Evolutionary conservation across 495 filamentous ascomycete genomes (phyloP), one percentile per base, ranked within the genome.

Genomic region (Penicillium subrubescens): DNA sequence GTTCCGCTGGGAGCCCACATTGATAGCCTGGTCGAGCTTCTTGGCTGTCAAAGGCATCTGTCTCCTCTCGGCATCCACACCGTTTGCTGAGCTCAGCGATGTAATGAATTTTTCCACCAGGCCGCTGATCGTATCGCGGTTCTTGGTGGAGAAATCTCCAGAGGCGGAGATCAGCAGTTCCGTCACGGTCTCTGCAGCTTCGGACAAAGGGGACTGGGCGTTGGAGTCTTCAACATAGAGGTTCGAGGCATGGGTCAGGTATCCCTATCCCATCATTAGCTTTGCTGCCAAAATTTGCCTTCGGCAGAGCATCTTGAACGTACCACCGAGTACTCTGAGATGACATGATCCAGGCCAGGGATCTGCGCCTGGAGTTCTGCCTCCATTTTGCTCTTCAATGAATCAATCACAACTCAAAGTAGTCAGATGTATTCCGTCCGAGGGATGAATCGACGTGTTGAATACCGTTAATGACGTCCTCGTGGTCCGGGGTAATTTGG

Each of bases 71-170:
- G 88, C 83, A 77, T 92, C 88, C 44, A 80, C 73, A n/a, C 88
- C 90, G 82, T 92, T 88, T 56, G 84, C 83, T 12, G 88, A 87
- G 70, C 87, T 89, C 57, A 98, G 86, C 62, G 87, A 89, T 58
- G 90, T 85, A 46, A 96, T 91, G 84, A 96, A 96, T 73, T 91
- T 96, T 64, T 91, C 87, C n/a, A 99, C 92, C 19, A 98, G 82
- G 57, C 88, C 88, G 23, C 86, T 88, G 73, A 99, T 90, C 63
- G 89, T 87, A 21, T 85, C 84, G 73, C 92, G 88, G 76, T 92
- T 92, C 70, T 88, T 76, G 8, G 83, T 73, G 8, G 89, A 84
- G 60, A 86, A 85, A 69, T 93, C 87, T 12, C 96, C 93, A 0
- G 95, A 96, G 14, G 94, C 96, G 27, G 96, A 97, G 56, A 97